These are phyloP conservation scores for Cercospora sp. DNA, from an alignment of 2,329 filamentous ascomycete genomes.

Conservation along the genomic window DNA sequence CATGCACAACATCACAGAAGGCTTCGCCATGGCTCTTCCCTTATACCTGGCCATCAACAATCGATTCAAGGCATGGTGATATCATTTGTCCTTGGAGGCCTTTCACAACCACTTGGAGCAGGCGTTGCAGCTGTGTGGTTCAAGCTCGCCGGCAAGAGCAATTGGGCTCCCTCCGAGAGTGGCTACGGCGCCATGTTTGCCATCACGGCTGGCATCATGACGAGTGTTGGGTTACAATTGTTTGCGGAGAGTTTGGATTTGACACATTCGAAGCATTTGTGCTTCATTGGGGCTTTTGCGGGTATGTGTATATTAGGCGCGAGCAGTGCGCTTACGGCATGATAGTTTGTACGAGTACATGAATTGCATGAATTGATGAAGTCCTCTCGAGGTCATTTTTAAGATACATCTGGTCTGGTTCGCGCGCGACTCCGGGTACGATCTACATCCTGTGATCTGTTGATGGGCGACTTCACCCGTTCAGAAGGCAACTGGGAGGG, in stretches of 20 bases:
- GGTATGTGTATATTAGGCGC: slow-evolving; percentile 86
- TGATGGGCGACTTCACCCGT: neutral
- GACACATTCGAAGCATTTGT: slow-evolving; percentile 75
- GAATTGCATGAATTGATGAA: neutral
- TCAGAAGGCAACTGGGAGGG: neutral
- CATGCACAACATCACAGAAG: slow-evolving; percentile 97
- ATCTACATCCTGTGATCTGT: neutral
- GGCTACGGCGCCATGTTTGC: slow-evolving; percentile 83
- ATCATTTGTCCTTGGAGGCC: slow-evolving; percentile 78
- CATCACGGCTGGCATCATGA: slow-evolving; percentile 90
- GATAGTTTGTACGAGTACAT: neutral
- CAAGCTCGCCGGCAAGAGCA: slow-evolving; percentile 61
- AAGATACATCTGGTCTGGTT: neutral
- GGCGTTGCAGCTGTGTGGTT: slow-evolving; percentile 85
- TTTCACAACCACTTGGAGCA: slow-evolving; percentile 85
- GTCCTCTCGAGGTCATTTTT: neutral
- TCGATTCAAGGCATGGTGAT: slow-evolving; percentile 80
- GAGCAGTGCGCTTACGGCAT: slow-evolving; percentile 79
- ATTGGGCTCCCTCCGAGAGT: slow-evolving; percentile 54
- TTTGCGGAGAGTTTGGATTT: slow-evolving; percentile 83
- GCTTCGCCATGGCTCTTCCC: slow-evolving; percentile 89
- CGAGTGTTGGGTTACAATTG: slow-evolving; percentile 84
- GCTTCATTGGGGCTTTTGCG: slow-evolving; percentile 76
- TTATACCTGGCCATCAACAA: slow-evolving; percentile 87
- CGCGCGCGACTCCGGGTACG: neutral